A percentile compares a stretch with the other conserved stretches of the same genome.
Evolutionary conservation across 352 stramenopile genomes (phyloP).

Genomic region (Pythium brachiatum): DNA sequence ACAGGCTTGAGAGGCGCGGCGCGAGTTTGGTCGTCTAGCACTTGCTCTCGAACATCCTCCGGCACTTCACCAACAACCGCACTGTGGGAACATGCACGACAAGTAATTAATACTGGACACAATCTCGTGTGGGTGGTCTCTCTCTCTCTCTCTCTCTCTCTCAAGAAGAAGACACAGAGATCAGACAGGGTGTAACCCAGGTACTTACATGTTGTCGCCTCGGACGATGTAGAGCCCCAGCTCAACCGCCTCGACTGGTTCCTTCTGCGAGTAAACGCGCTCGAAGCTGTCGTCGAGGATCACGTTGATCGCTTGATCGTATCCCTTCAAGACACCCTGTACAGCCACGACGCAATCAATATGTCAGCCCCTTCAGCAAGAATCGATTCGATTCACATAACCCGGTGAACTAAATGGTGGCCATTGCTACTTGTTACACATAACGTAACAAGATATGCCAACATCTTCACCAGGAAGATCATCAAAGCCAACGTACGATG

Average conservation of each 20-base stretch:
- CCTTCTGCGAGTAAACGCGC: constrained; percentile 89
- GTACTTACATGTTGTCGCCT: constrained; percentile 90
- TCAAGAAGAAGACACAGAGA: too few species aligned
- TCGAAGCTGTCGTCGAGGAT: constrained; percentile 93
- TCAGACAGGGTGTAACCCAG: not conserved
- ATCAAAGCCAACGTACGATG: constrained; percentile 56
- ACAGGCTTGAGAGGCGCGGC: constrained; percentile 90
- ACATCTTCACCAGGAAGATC: not conserved
- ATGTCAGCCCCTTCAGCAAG: too few species aligned
- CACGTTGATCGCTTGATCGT: constrained; percentile 93
- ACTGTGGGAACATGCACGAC: constrained; percentile 28
- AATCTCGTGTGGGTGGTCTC: too few species aligned
- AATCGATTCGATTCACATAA: too few species aligned
- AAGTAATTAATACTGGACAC: not conserved
- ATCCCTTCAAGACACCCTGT: constrained; percentile 87
- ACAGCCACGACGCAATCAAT: not conserved
- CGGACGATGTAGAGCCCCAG: constrained; percentile 93
- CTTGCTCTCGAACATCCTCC: constrained; percentile 86
- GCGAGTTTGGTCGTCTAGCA: constrained; percentile 86
- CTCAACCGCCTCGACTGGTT: constrained; percentile 87
- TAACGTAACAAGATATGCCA: not conserved
- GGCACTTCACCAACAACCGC: constrained; percentile 85
- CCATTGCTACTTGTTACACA: not conserved
- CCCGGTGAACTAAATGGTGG: too few species aligned
- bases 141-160: too few species aligned